phyloP scores from a whole-genome alignment of 2,329 filamentous ascomycete genomes.

The Penicillium digitatum region DNA sequence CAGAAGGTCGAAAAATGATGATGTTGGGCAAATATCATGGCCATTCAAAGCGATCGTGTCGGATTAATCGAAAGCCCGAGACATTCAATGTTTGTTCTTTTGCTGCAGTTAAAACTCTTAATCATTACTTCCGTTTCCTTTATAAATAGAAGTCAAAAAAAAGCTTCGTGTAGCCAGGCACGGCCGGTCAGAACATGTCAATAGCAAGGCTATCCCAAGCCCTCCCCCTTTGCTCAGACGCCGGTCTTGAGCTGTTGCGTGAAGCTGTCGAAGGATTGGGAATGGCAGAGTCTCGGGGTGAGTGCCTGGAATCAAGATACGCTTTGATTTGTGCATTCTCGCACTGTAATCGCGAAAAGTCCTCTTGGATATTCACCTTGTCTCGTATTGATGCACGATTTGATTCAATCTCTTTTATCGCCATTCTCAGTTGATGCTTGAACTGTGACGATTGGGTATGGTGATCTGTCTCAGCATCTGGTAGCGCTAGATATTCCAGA shows the following conservation, averaged over 20 bases:
- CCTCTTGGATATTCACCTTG: slow-evolving; percentile 16
- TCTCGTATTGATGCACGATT: slow-evolving; percentile 18
- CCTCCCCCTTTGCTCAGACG: slow-evolving; percentile 15
- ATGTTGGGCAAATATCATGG: neutral
- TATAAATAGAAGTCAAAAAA: neutral
- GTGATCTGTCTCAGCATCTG: slow-evolving; percentile 7
- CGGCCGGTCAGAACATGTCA: slow-evolving; percentile 22
- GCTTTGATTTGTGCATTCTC: slow-evolving; percentile 25
- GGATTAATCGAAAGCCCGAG: neutral
- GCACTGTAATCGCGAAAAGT: slow-evolving; percentile 23
- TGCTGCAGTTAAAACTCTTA: neutral
- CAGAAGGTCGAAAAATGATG: neutral
- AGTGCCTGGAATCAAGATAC: slow-evolving; percentile 15
- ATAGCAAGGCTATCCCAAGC: slow-evolving; percentile 27
- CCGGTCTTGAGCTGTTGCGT: slow-evolving; percentile 8
- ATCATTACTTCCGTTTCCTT: neutral
- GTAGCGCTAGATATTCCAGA: slow-evolving; percentile 10
- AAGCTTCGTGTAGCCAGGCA: neutral
- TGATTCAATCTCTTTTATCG: slow-evolving; percentile 24
- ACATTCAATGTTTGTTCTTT: neutral
- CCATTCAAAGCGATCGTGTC: neutral
- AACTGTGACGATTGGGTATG: slow-evolving; percentile 18
- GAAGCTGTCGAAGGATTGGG: slow-evolving; percentile 4
- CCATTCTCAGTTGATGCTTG: slow-evolving; percentile 19
- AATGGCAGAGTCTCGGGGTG: slow-evolving; percentile 9